Conservation (phyloP, 2,329 filamentous ascomycete species). For the Claviceps monticola region DNA sequence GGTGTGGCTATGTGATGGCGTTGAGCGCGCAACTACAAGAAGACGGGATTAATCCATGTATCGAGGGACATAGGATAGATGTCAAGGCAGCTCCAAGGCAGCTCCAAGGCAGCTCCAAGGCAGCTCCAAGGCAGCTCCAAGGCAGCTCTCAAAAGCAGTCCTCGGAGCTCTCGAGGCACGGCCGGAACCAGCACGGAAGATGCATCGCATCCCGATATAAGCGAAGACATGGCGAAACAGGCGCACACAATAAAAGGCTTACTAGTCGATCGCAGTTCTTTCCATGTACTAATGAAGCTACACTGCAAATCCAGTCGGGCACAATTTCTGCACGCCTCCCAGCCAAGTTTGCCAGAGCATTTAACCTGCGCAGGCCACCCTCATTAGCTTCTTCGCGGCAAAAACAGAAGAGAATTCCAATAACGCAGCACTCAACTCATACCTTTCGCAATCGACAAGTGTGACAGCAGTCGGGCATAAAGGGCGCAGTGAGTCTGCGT, state of each 20-base stretch:
- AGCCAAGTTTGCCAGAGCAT: conserved; percentile 23
- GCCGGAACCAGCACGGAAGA: no score
- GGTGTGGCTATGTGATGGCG: conserved; percentile 25
- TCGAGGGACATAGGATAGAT: no score
- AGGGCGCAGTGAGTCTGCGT: conserved; percentile 17
- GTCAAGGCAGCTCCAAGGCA: no score
- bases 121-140: no score
- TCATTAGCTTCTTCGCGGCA: not conserved
- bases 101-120: no score
- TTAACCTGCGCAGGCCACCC: conserved; percentile 22
- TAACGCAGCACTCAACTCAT: conserved; percentile 1
- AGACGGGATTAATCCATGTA: not conserved
- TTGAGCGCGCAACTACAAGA: conserved; percentile 22
- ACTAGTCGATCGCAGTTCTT: conserved; percentile 10
- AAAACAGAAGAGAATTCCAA: no score
- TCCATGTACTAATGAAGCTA: conserved; percentile 17
- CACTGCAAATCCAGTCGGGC: conserved; percentile 23
- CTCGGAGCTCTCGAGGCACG: no score
- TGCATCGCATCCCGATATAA: not conserved
- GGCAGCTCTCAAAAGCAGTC: no score
- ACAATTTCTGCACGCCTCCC: conserved; percentile 25
- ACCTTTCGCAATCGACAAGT: conserved; percentile 26
- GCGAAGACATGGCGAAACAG: not conserved
- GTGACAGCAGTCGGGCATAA: conserved; percentile 20
- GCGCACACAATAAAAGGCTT: not conserved